Evolutionary conservation across 306 rosid genomes (phyloP), one percentile per base, ranked within the genome.

Genomic region (Cajanus cajan): DNA sequence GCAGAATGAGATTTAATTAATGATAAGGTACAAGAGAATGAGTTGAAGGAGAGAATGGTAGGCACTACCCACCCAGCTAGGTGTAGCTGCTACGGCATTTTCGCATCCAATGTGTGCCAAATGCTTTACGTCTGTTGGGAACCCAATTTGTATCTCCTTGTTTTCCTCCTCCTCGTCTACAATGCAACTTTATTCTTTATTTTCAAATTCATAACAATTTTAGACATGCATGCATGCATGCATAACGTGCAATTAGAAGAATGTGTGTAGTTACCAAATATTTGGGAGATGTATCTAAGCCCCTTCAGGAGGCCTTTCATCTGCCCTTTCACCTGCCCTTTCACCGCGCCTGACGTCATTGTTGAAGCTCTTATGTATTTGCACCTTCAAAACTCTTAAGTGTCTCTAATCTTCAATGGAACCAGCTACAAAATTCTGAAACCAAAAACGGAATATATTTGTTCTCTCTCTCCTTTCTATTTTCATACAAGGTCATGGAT

Each of bases 111-210:
- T 88, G 36, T 88, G 91, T 8, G 91, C 89, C 41, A 88, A 74
- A 73, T 88, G 91, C 76, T 86, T 88, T 78, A 77, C 99, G 61
- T 96, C 99, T n/a, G 98, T 96, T 21, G 98, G 99, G 59, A 85
- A 86, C 11, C 99, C 99, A 80, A 96, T 96, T 83, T 91, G 89
- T 77, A 96, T 88, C 44, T 91, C 94, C 4, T 83, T 58, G 0
- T 6, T 25, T 22, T 78, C 82, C 34, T 87, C 90, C 54, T 89
- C 90, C 41, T 96, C 98, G 4, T 95, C 98, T 93, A 86, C 82
- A 82, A 80, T 61, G 31, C 18, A 57, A 22, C 6, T 22, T 55
- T 10, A 39, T 39, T 39, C 1, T 54, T 43, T 74, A 18, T 5
- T n/a, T 34, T 34, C 64, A 36, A 19, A 34, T 0, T 73, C 40